Base-by-base conservation (phyloP, 139 green algal genomes). In the Protoeuglena noctilucae region DNA sequence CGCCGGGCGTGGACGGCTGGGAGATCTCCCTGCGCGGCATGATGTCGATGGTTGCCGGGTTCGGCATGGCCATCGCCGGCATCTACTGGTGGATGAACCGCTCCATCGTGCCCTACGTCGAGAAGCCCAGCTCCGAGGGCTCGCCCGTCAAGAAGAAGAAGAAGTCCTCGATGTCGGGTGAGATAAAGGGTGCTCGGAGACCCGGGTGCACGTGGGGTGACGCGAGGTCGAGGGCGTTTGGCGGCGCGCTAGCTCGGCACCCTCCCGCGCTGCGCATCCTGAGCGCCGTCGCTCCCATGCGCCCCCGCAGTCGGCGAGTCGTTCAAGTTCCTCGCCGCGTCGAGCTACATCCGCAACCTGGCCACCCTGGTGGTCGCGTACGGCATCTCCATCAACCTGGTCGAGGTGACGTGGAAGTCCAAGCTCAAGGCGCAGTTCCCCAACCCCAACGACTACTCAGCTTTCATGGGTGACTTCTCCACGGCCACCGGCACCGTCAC, bases 401-500 rank as follows among this genome's bases (percentile, higher is more conserved):
- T 98, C 41, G 90, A 98, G 78, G 90, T 98, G 40, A 98, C 90
- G 26, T 98, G 90, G 90, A 98, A 98, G 82, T 79, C 75, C 70
- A 96, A 98, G 81, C 87, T 98, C 70, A 98, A 98, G 86, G 82
- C 81, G 6, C 89, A 97, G 84, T 96, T 95, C 73, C 88, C 85
- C 65, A 94, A 94, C 79, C 85, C 87, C 66, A 94, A 94, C 68
- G 82, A 95, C 58, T 93, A 93, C 81, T 87, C 72, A 21, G 54
- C 74, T 2, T 93, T 95, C 75, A 94, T 95, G 83, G 82, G 82
- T 51, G 63, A 84, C 64, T 89, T 91, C 71, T 89, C 79, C 50
- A 83, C 75, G 41, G 61, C 64, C 49, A 82, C 74, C 21, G 89
- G 88, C 59, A 74, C 74, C 6, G 85, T 94, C 23, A 98, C 90